Conservation (phyloP, 306 rosid species). For the Psophocarpus tetragonolobus region DNA sequence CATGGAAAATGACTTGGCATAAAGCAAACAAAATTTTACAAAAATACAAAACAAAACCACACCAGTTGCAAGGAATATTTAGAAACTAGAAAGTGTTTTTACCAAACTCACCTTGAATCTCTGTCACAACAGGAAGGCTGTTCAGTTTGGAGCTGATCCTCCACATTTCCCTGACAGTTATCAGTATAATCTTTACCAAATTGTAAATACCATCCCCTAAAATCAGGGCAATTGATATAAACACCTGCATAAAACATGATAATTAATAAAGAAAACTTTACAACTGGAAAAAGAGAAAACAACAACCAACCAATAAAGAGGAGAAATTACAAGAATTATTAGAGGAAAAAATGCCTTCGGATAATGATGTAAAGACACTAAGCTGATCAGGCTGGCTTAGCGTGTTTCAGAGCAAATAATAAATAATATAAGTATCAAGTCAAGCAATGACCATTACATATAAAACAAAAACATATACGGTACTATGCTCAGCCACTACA, state of each 20-base stretch:
- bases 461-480: not conserved
- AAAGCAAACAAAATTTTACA: not conserved
- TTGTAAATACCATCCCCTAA: constrained; percentile 94
- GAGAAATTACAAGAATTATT: not conserved
- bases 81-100: constrained; percentile 5
- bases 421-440: not conserved
- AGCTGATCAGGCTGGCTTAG: not conserved
- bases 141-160: constrained; percentile 50
- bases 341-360: not conserved
- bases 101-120: constrained; percentile 56
- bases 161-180: constrained; percentile 69
- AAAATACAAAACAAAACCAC: not conserved
- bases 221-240: constrained; percentile 63
- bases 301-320: not conserved
- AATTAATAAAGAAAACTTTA: constrained; percentile 10
- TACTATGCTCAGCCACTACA: not conserved
- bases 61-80: constrained; percentile 10
- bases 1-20: constrained; percentile 9
- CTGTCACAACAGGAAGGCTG: constrained; percentile 63
- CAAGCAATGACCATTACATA: not conserved
- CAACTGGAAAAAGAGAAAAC: not conserved
- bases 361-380: constrained; percentile 19
- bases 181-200: constrained; percentile 67
- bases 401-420: not conserved
- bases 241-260: constrained; percentile 38